Evolutionary conservation across 1,139 yeast genomes (phyloP).

Genomic region (Zygosaccharomyces pseudobailii): DNA sequence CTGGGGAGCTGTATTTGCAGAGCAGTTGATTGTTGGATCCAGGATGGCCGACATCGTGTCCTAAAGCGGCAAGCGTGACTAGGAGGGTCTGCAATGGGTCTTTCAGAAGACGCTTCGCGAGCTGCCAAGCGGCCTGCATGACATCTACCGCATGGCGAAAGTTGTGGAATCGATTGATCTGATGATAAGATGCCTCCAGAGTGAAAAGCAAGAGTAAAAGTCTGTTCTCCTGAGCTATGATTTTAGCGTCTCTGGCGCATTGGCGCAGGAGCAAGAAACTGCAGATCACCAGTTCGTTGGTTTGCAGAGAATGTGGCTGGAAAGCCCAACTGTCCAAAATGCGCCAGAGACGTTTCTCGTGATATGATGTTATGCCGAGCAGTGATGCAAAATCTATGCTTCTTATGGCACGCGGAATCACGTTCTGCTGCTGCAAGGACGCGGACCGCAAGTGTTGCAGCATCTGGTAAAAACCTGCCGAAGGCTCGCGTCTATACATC

Average conservation of each 20-base stretch:
- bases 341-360: conserved; percentile 13
- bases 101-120: conserved; percentile 18
- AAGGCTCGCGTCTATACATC: conserved; percentile 23
- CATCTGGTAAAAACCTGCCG: conserved; percentile 24
- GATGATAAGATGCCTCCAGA: conserved; percentile 66
- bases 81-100: conserved; percentile 17
- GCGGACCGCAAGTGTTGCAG: conserved; percentile 16
- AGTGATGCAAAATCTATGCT: conserved; percentile 17
- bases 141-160: conserved; percentile 96
- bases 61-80: conserved; percentile 75
- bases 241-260: conserved; percentile 18
- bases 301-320: conserved; percentile 26
- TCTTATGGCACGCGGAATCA: conserved; percentile 20
- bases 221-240: conserved; percentile 20
- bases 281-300: conserved; percentile 28
- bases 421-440: neutral
- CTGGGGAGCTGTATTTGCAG: conserved; percentile 56
- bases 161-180: conserved; percentile 88
- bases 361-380: conserved; percentile 2
- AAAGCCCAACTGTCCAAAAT: conserved; percentile 29
- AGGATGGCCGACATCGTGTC: conserved; percentile 96
- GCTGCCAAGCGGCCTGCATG: conserved; percentile 64
- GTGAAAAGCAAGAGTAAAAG: conserved; percentile 27
- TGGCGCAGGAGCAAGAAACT: conserved; percentile 23
- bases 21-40: conserved; percentile 83